Percentiles rank a stretch among this genome's conserved stretches.
phyloP scores from a whole-genome alignment of 345 rosid species.

The Mercurialis annua region DNA sequence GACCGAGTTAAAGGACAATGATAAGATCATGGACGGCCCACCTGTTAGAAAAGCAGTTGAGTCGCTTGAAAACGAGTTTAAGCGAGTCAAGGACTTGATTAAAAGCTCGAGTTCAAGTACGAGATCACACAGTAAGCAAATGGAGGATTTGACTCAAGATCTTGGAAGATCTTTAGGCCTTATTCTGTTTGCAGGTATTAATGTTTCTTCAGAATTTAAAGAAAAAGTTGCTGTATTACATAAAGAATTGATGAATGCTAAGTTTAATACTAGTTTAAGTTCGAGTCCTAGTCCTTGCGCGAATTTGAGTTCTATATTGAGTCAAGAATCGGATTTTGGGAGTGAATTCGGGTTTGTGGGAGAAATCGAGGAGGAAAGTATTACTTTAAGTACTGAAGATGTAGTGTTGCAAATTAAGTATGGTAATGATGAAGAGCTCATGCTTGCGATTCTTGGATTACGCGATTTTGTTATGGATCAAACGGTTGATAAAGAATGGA shows the following conservation, averaged over 20 bases:
- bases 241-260: conserved; percentile 52
- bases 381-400: conserved; percentile 38
- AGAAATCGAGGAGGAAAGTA: conserved; percentile 39
- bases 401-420: conserved; percentile 54
- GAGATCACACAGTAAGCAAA: conserved; percentile 28
- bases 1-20: conserved; percentile 27
- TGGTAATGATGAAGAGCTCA: conserved; percentile 46
- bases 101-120: conserved; percentile 28
- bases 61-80: conserved; percentile 42
- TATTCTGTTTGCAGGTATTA: conserved; percentile 49
- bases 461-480: conserved; percentile 27
- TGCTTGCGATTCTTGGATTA: conserved; percentile 36
- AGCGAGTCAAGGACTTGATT: conserved; percentile 39
- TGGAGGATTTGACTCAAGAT: conserved; percentile 45
- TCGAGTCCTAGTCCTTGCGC: conserved; percentile 31
- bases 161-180: conserved; percentile 73
- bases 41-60: conserved; percentile 44
- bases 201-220: conserved; percentile 38
- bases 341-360: conserved; percentile 40
- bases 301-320: conserved; percentile 24
- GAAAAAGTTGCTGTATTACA: conserved; percentile 41
- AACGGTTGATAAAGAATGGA: conserved; percentile 40
- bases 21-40: conserved; percentile 32
- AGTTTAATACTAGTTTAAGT: conserved; percentile 26
- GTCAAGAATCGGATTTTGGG: conserved; percentile 26